These are phyloP conservation scores for Zygosaccharomyces gambellarensis DNA, from an alignment of 805 yeast species.

Conservation along the genomic window DNA sequence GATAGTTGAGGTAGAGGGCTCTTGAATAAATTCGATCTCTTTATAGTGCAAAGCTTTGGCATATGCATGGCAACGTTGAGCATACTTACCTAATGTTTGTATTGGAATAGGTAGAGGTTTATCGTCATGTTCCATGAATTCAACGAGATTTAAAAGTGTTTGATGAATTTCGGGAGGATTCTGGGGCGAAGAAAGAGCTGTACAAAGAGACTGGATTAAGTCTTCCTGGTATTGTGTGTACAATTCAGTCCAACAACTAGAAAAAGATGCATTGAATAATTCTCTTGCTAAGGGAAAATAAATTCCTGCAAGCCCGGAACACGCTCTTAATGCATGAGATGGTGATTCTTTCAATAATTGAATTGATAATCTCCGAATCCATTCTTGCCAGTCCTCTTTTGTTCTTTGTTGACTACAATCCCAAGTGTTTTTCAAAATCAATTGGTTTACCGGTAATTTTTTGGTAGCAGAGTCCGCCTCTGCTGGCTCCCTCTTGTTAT, in stretches of 20 bases:
- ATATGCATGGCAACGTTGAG: conserved; percentile 93
- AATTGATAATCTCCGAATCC: conserved; percentile 84
- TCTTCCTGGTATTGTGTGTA: conserved; percentile 88
- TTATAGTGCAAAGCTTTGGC: conserved; percentile 96
- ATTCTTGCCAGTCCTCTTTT: conserved; percentile 96
- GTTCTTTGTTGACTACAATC: conserved; percentile 85
- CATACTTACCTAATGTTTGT: conserved; percentile 86
- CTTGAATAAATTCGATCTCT: conserved; percentile 90
- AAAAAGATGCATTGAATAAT: conserved; percentile 88
- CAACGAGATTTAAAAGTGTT: conserved; percentile 81
- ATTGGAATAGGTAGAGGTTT: conserved; percentile 88
- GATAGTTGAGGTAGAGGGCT: conserved; percentile 85
- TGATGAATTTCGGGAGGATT: conserved; percentile 96
- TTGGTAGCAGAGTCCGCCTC: conserved; percentile 63
- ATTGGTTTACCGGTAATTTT: conserved; percentile 67
- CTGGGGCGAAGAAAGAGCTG: conserved; percentile 83
- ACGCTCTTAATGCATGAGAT: conserved; percentile 88
- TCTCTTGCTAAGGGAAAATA: conserved; percentile 86
- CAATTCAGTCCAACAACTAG: conserved; percentile 91
- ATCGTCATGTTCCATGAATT: conserved; percentile 96
- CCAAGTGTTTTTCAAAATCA: conserved; percentile 75
- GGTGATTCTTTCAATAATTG: conserved; percentile 89
- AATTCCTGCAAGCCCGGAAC: conserved; percentile 82
- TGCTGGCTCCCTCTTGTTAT: conserved; percentile 35
- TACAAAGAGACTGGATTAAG: conserved; percentile 74